A percentile compares a stretch with the other conserved stretches of the same genome.
These are phyloP conservation scores for Kwoniella mangroviensis DNA, from an alignment of 768 basidiomycete genomes.

Conservation along the genomic window DNA sequence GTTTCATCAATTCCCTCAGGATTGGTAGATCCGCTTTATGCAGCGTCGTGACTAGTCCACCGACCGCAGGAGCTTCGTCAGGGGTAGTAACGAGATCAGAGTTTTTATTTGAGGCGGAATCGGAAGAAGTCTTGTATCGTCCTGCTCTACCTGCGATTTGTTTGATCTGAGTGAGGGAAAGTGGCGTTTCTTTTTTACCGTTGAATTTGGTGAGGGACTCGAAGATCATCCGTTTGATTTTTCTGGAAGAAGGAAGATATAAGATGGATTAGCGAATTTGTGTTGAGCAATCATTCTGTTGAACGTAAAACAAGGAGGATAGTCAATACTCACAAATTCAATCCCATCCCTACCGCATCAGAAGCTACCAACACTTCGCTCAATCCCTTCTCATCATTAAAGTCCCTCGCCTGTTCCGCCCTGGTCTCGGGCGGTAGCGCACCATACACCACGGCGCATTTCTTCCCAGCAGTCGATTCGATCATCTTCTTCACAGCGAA, in stretches of 20 bases:
- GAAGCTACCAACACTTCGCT: conserved; percentile 90
- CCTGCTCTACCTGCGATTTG: conserved; percentile 95
- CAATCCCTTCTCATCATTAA: conserved; percentile 81
- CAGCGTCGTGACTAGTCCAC: conserved; percentile 78
- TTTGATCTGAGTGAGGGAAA: conserved; percentile 80
- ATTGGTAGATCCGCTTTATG: conserved; percentile 66
- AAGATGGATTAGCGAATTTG: background rate
- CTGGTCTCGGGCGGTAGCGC: conserved; percentile 87
- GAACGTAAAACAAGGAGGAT: background rate
- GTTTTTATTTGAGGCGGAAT: conserved; percentile 10
- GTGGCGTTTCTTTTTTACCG: conserved; percentile 60
- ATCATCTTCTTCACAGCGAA: conserved; percentile 75
- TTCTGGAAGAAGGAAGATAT: conserved; percentile 62
- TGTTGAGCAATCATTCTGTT: background rate
- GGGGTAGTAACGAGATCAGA: conserved; percentile 21
- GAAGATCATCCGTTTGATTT: conserved; percentile 88
- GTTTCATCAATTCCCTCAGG: conserved; percentile 65
- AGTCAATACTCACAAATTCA: conserved; percentile 73
- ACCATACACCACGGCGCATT: conserved; percentile 92
- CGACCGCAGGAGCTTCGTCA: conserved; percentile 50
- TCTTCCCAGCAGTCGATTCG: conserved; percentile 72
- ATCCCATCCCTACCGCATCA: conserved; percentile 95
- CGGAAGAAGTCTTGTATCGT: conserved; percentile 64
- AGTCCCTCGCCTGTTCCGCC: conserved; percentile 86
- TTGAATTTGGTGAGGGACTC: conserved; percentile 71